Percentiles rank a stretch among this genome's conserved stretches.
Evolutionary conservation across 768 basidiomycete species (phyloP).

Genomic region (Trametopsis cervina): DNA sequence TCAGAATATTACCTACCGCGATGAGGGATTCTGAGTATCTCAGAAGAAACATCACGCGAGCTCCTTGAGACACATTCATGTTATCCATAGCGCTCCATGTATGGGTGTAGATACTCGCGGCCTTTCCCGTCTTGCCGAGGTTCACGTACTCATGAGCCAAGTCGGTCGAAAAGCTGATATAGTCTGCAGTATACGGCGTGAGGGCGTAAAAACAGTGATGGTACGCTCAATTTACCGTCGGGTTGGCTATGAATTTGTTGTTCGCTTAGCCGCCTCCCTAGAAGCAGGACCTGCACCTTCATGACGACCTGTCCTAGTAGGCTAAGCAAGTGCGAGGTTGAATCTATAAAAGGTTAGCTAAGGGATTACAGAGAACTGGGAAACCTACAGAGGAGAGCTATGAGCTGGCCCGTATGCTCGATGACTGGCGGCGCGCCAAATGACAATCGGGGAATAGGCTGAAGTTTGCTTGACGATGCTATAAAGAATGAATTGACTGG

Average conservation of each 20-base stretch:
- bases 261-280: conserved; percentile 56
- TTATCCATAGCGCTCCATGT: conserved; percentile 39
- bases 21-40: conserved; percentile 64
- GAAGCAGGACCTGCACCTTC: conserved; percentile 61
- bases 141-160: conserved; percentile 76
- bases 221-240: conserved; percentile 18
- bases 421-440: background rate
- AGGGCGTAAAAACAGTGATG: background rate
- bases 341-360: conserved; percentile 31
- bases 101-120: conserved; percentile 57
- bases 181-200: conserved; percentile 35
- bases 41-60: conserved; percentile 48
- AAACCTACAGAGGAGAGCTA: conserved; percentile 49
- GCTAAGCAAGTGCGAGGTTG: conserved; percentile 56
- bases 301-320: conserved; percentile 58
- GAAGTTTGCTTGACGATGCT: background rate
- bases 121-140: conserved; percentile 69
- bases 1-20: conserved; percentile 45
- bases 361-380: background rate
- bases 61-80: conserved; percentile 42
- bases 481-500: background rate
- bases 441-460: background rate
- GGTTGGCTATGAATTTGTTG: conserved; percentile 27
- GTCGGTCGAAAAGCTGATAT: conserved; percentile 55
- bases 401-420: conserved; percentile 20